phyloP scores from a whole-genome alignment of 2,329 filamentous ascomycete genomes.

The Ceratocystis ficicola region DNA sequence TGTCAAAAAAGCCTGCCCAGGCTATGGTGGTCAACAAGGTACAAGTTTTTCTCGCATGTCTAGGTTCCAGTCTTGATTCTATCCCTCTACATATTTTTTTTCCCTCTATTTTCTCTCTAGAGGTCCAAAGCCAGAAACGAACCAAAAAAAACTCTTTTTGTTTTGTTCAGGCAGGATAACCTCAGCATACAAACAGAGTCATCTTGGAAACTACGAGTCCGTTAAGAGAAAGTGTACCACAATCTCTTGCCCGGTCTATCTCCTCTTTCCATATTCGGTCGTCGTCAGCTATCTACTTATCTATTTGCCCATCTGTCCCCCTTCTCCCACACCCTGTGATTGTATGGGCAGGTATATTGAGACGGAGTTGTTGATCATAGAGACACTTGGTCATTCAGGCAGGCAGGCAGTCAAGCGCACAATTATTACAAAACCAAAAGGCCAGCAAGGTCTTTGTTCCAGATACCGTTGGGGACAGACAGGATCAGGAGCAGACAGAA shows the following conservation, averaged over 20 bases:
- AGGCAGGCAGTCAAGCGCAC: background rate
- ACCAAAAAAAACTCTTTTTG: background rate
- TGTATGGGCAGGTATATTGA: constrained; percentile 5
- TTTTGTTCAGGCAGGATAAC: background rate
- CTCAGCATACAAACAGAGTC: background rate
- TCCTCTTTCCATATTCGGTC: background rate
- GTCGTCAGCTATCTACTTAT: background rate
- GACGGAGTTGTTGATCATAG: background rate
- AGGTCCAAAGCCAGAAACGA: background rate
- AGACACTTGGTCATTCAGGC: background rate
- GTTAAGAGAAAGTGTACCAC: background rate
- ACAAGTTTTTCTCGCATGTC: constrained; percentile 7
- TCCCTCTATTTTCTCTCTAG: background rate
- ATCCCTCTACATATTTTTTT: constrained; percentile 8
- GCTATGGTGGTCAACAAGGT: background rate
- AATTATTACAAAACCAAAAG: background rate
- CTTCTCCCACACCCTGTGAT: background rate
- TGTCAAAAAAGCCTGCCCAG: constrained; percentile 7
- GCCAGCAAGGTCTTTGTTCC: background rate
- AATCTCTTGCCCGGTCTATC: background rate
- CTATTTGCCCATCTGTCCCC: background rate
- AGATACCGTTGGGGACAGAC: background rate
- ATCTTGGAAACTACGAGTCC: background rate
- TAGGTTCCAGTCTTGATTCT: background rate
- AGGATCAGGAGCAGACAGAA: background rate